A percentile compares a stretch with the other conserved stretches of the same genome.
phyloP scores from a whole-genome alignment of 345 rosid species.

The Capsella bursapastoris region DNA sequence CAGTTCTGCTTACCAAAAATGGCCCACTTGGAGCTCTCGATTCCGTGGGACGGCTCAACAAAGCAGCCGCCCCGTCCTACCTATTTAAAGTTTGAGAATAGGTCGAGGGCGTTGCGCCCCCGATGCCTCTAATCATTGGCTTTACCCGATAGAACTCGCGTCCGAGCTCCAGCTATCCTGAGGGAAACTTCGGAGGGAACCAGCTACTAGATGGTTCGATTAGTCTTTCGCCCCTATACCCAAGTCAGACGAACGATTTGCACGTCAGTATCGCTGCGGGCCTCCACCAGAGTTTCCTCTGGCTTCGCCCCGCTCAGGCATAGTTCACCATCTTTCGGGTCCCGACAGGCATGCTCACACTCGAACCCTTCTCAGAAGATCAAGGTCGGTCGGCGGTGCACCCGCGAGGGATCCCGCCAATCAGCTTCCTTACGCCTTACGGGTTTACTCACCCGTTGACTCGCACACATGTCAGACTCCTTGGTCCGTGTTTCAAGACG shows the following conservation, averaged over 20 bases:
- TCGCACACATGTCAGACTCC: constrained; percentile 58
- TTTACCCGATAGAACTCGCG: not conserved
- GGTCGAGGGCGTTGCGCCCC: constrained; percentile 3
- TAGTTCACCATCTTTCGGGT: constrained; percentile 7
- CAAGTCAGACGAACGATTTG: constrained; percentile 36
- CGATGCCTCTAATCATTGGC: not conserved
- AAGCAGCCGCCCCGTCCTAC: not conserved
- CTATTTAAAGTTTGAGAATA: not conserved
- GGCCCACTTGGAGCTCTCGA: no score
- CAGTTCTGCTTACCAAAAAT: no score
- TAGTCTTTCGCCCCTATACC: constrained; percentile 63
- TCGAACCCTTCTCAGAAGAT: not conserved
- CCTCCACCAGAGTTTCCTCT: constrained; percentile 7
- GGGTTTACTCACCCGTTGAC: constrained; percentile 47
- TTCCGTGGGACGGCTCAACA: no score
- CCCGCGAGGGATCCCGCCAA: constrained; percentile 13
- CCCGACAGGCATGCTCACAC: not conserved
- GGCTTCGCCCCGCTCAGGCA: constrained; percentile 1
- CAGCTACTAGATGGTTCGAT: constrained; percentile 58
- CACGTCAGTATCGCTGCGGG: constrained; percentile 19
- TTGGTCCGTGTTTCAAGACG: constrained; percentile 69
- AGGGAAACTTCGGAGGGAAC: constrained; percentile 59
- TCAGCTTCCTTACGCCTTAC: constrained; percentile 8
- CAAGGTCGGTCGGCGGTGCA: constrained; percentile 2
- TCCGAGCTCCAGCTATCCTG: constrained; percentile 24